Percentiles rank a stretch among this genome's conserved stretches.
Conservation (phyloP, 2,329 filamentous ascomycete genomes). For the Paramyrothecium sp. region DNA sequence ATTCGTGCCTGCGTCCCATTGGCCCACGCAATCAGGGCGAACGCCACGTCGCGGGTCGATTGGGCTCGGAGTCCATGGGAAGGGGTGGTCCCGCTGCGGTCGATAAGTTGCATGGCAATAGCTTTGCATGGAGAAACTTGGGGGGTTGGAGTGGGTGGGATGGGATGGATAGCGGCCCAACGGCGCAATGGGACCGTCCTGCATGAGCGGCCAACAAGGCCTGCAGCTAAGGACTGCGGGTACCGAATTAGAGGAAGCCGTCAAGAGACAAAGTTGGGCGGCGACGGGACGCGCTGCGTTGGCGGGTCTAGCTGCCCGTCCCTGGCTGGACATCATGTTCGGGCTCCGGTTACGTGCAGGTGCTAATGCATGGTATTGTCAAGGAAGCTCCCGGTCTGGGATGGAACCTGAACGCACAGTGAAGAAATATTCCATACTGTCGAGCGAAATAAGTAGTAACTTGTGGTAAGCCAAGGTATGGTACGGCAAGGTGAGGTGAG, state of each 20-base stretch:
- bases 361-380: background rate
- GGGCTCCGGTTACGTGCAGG: background rate
- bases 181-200: slow-evolving; percentile 7
- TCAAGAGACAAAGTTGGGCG: background rate
- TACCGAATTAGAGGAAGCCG: background rate
- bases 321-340: background rate
- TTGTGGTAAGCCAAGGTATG: too few species aligned
- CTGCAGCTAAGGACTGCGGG: background rate
- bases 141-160: background rate
- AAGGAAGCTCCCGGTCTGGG: background rate
- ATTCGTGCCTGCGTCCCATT: slow-evolving; percentile 27
- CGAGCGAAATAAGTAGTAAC: too few species aligned
- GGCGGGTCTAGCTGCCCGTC: background rate
- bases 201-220: background rate
- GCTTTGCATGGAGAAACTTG: background rate
- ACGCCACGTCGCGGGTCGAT: slow-evolving; percentile 27
- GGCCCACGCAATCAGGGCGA: slow-evolving; percentile 20
- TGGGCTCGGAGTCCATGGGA: slow-evolving; percentile 15
- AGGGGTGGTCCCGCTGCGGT: too few species aligned
- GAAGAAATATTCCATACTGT: too few species aligned
- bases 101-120: background rate
- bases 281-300: background rate
- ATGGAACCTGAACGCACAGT: background rate
- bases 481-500: too few species aligned
- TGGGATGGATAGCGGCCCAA: slow-evolving; percentile 24